A percentile compares a stretch with the other conserved stretches of the same genome.
phyloP scores from a whole-genome alignment of 208 protist species.

The Trypanosoma scelopori region DNA sequence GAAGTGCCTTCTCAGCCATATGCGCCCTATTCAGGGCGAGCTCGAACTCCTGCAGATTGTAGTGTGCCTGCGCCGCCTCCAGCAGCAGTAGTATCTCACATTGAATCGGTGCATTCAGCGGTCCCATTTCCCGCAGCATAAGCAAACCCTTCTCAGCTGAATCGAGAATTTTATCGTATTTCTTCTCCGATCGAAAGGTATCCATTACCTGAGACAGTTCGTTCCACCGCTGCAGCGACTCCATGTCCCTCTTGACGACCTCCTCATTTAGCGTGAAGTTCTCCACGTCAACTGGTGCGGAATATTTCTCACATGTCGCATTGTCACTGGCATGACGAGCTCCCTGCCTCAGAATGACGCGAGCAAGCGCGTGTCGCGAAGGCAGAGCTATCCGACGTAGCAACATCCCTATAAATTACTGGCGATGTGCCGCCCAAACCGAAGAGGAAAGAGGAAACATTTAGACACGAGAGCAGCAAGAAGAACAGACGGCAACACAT shows the following conservation, averaged over 20 bases:
- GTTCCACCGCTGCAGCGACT: conserved; percentile 71
- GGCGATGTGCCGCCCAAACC: neutral
- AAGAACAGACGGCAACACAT: conserved; percentile 11
- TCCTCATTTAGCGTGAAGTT: conserved; percentile 85
- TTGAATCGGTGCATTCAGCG: conserved; percentile 76
- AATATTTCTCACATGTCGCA: neutral
- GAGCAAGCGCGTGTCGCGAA: neutral
- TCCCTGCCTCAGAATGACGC: neutral
- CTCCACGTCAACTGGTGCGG: conserved; percentile 80
- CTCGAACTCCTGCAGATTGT: conserved; percentile 60
- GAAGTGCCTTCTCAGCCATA: conserved; percentile 48
- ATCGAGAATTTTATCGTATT: conserved; percentile 45
- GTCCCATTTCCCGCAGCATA: conserved; percentile 69
- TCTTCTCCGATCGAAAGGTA: conserved; percentile 31
- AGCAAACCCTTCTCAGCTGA: conserved; percentile 54
- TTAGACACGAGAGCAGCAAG: conserved; percentile 18
- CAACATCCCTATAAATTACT: neutral
- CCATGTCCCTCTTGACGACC: conserved; percentile 77
- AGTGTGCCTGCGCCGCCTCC: conserved; percentile 86
- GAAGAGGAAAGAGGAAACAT: conserved; percentile 22
- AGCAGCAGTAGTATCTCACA: conserved; percentile 82
- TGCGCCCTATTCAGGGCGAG: conserved; percentile 47
- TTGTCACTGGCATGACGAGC: neutral
- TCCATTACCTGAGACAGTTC: conserved; percentile 59
- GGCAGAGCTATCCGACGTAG: conserved; percentile 13